Percentiles rank a stretch among this genome's conserved stretches.
phyloP scores from a whole-genome alignment of 169 alveolate genomes.

The Eimeria sp. region DNA sequence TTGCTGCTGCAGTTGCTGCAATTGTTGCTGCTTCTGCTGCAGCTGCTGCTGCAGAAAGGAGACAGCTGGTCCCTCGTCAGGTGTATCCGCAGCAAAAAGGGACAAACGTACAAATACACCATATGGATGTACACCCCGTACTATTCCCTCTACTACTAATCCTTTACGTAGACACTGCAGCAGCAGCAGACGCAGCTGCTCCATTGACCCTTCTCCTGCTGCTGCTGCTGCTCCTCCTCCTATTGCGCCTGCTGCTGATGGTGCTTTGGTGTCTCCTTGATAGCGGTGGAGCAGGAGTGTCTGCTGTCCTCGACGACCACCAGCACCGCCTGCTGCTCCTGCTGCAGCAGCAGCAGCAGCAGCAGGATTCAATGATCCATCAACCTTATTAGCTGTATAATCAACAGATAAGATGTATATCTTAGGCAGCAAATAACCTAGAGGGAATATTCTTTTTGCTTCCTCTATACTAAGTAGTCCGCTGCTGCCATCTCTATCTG shows the following conservation, averaged over 20 bases:
- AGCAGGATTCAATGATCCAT: slow-evolving; percentile 42
- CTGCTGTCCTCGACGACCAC: background rate
- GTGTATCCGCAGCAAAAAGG: background rate
- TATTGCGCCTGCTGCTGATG: background rate
- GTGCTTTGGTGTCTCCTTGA: background rate
- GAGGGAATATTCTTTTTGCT: no score
- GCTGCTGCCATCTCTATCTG: background rate
- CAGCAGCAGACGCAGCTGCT: slow-evolving; percentile 14
- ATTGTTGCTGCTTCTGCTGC: slow-evolving; percentile 23
- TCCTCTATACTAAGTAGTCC: no score
- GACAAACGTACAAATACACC: slow-evolving; percentile 67
- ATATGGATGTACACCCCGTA: slow-evolving; percentile 13
- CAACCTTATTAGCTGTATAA: background rate
- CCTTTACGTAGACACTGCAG: slow-evolving; percentile 48
- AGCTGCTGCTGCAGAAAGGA: slow-evolving; percentile 57
- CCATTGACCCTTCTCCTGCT: background rate
- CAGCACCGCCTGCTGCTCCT: background rate
- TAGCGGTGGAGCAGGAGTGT: background rate
- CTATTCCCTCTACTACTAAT: slow-evolving; percentile 29
- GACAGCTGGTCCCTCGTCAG: slow-evolving; percentile 15
- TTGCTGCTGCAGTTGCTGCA: background rate
- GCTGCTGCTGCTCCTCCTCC: background rate
- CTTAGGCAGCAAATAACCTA: no score
- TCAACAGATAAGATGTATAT: background rate
- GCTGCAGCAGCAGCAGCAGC: background rate